Conservation (phyloP, 495 filamentous ascomycete species). For the Parachaetomium inaequale region DNA sequence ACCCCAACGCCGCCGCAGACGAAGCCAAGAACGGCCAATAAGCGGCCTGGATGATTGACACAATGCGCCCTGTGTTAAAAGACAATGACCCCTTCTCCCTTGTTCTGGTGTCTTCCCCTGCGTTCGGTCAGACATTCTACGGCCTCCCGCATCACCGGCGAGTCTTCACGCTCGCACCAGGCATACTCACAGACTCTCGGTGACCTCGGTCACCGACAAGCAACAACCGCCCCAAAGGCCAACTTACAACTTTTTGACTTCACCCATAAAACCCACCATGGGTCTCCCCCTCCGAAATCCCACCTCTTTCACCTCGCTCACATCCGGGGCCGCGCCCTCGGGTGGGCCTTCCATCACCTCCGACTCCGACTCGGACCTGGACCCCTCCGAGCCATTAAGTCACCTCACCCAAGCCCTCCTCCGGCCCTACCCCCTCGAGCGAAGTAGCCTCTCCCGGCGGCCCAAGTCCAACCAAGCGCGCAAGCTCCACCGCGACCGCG, state of each 20-base stretch:
- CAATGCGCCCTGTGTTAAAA: slow-evolving; percentile 12
- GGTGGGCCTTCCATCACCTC: neutral
- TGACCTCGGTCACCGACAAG: neutral
- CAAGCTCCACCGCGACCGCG: neutral
- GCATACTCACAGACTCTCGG: neutral
- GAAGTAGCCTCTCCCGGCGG: too few species aligned
- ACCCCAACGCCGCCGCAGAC: neutral
- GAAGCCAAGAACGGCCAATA: slow-evolving; percentile 9
- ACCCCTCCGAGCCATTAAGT: neutral
- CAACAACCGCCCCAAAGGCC: neutral
- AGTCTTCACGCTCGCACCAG: slow-evolving; percentile 3
- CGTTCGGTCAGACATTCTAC: slow-evolving; percentile 14
- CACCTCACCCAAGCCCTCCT: neutral
- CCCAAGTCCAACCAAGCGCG: neutral
- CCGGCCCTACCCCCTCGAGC: neutral
- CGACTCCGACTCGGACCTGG: neutral
- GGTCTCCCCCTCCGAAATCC: slow-evolving; percentile 2
- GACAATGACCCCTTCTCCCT: neutral
- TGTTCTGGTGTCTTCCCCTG: neutral
- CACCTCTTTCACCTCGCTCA: neutral
- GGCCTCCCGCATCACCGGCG: slow-evolving; percentile 7
- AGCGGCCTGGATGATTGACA: neutral
- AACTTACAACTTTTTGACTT: neutral
- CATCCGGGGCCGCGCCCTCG: neutral
- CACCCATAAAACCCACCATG: neutral